Base-by-base conservation (phyloP, 2,329 filamentous ascomycete species). In the Pseudocercospora crystallina region DNA sequence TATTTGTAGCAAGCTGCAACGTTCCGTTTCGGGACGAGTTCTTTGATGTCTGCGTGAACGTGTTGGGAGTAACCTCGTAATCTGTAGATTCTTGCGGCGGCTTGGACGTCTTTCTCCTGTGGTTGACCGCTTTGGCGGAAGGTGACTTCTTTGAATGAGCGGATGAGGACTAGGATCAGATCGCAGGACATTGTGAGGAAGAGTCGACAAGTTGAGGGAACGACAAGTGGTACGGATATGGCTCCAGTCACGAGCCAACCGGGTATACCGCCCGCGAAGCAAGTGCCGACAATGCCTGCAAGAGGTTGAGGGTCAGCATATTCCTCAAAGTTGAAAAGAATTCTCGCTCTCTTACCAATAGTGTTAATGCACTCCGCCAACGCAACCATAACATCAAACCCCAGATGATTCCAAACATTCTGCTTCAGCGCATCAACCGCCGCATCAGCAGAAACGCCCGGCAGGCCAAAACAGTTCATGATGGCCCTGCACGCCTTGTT, bases 121-220 rank as follows among this genome's bases (percentile, higher is more conserved):
- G 60, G 60, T 37, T 57, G 54, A 7, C 20, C 53, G 33, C 47
- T 53, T 26, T 48, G 39, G 9, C 56, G 48, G 45, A 59, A 56
- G 8, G 53, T 50, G 8, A 54, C 54, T 36, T 61, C 58, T 40
- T 60, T 59, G 55, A 69, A 69, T 0, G 63, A 62, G 37, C 61
- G 54, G 31, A 63, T 61, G 12, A 69, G 58, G 32, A 68, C 66
- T 13, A 68, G 56, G 30, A 65, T 69, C 46, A 69, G 58, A 35
- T 69, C 67, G 49, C 60, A 65, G 7, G 66, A 58, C 58, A 65
- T 66, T 40, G 65, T 65, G 35, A 69, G 60, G 50, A 69, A 57
- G 43, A 69, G 60, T 29, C 65, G 53, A 33, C 64, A 63, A 12
- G 65, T 67, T 8, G 65, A 57, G n/a, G 66, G 67, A 0, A 64